Evolutionary conservation across 306 rosid genomes (phyloP), one percentile per base, ranked within the genome.

Genomic region (Glycyrrhiza uralensis): DNA sequence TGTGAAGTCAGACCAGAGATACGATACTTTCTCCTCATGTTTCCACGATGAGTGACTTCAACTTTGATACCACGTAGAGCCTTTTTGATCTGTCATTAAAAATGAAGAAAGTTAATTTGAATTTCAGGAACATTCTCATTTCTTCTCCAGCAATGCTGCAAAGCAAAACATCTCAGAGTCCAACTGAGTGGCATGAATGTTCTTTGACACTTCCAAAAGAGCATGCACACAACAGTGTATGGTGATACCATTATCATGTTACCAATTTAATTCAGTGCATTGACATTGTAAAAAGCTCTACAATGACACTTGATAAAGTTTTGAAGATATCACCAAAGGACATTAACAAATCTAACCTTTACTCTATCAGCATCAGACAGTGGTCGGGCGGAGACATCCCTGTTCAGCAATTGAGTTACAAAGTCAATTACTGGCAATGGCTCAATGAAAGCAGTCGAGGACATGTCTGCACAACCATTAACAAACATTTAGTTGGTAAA

Each of bases 11-110:
- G 68, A 26, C 99, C 96, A 71, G 96, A 87, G 33, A 95, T 95
- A 4, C 99, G 93, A 71, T 95, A 95, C 44, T 89, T 95, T 36
- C 99, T 85, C 29, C 99, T 86, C 97, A 95, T 92, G 44, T 89
- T 91, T 10, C 96, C 99, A 8, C 99, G 87, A 35, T 95, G 99
- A 3, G 97, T 95, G 19, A 95, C 99, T 79, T 95, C 99, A 69
- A 95, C 97, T 81, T 84, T 95, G 54, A 95, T 95, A 13, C 99
- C 99, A 0, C 99, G 92, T 0, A 95, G 85, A 0, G 99, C 99
- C 77, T 92, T 95, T 66, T 95, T 95, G 0, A 95, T 95, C 99
- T 95, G 85, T 58, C 29, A 73, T 35, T 39, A 61, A 7, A 74
- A 47, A 70, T 2, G 0, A 11, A 59, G 49, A 20, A 2, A 3